Evolutionary conservation across 2,329 filamentous ascomycete genomes (phyloP).

Genomic region (Sclerotinia glacialis): DNA sequence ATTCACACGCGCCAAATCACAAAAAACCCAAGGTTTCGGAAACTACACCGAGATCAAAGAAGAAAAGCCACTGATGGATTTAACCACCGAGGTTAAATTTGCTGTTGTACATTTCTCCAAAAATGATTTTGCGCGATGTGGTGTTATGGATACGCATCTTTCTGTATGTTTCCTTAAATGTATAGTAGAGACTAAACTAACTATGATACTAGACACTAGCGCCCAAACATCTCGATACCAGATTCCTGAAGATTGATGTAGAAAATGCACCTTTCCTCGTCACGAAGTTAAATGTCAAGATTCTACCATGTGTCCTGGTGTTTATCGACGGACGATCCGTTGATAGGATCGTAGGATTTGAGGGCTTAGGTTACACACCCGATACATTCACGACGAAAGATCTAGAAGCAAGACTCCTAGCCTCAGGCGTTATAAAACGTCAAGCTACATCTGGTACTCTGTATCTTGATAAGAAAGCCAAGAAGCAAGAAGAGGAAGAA

Average conservation of each 20-base stretch:
- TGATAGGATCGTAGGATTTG: slow-evolving; percentile 58
- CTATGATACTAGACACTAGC: slow-evolving; percentile 44
- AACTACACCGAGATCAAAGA: slow-evolving; percentile 55
- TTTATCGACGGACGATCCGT: slow-evolving; percentile 55
- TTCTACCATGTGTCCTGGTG: slow-evolving; percentile 56
- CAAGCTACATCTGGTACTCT: slow-evolving; percentile 50
- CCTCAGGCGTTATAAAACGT: slow-evolving; percentile 50
- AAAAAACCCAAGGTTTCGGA: slow-evolving; percentile 51
- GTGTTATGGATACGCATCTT: slow-evolving; percentile 44
- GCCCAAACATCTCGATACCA: slow-evolving; percentile 56
- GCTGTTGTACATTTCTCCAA: slow-evolving; percentile 45
- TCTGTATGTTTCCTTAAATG: slow-evolving; percentile 29
- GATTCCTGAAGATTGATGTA: slow-evolving; percentile 57
- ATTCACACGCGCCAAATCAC: slow-evolving; percentile 49
- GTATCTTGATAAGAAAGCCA: slow-evolving; percentile 38
- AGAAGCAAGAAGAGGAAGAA: slow-evolving; percentile 43
- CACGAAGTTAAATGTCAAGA: slow-evolving; percentile 55
- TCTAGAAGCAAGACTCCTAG: slow-evolving; percentile 51
- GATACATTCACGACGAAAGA: slow-evolving; percentile 55
- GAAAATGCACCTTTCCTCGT: slow-evolving; percentile 59
- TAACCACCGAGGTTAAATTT: slow-evolving; percentile 43
- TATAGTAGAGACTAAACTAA: slow-evolving; percentile 12
- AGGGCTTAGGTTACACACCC: slow-evolving; percentile 51
- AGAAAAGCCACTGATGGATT: slow-evolving; percentile 55
- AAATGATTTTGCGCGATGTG: slow-evolving; percentile 44